Evolutionary conservation across 108 stramenopile species (phyloP), one percentile per base, ranked within the genome.

Genomic region (Skeletonema menzelii): DNA sequence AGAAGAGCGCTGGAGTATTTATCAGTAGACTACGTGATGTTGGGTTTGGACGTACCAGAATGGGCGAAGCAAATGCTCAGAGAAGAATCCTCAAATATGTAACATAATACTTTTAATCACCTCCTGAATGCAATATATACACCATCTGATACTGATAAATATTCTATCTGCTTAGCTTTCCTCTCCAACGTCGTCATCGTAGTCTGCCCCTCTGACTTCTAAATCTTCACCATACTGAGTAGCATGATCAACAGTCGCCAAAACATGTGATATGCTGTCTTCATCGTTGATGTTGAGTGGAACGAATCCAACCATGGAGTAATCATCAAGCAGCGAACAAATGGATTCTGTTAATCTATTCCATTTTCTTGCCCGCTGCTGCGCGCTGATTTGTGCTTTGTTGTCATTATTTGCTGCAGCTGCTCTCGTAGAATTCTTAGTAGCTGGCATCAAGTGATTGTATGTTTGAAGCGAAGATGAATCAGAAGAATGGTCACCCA

Each of bases 201-300:
- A 80, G 34, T 88, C 91, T 15, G 80, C 82, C 6, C 84, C 88
- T 20, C 82, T 55, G 6, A 96, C 93, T 65, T 99, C 98, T 56
- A 88, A 70, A 47, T 97, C 93, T 82, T 98, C 98, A 7, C 98
- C 98, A 76, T 96, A 98, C 73, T 98, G 97, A 63, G 96, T 88
- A 8, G 91, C 88, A 74, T 94, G 89, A 85, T 99, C 98, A 0
- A 95, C 93, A 56, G 87, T 87, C 13, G 87, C 83, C 66, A 99
- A 70, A 7, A 97, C 86, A 56, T 87, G 79, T 40, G 93, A 84
- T 22, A 97, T 84, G 22, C 89, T 93, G 30, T 98, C 96, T 70
- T 99, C 99, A 72, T 97, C 95, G 19, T 71, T 86, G 42, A 97
- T 89, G 67, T 98, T 96, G 24, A 99, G 76, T 14, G 97, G 97